Evolutionary conservation across 2,329 filamentous ascomycete species (phyloP).

Genomic region (Cladosporium colombiae): DNA sequence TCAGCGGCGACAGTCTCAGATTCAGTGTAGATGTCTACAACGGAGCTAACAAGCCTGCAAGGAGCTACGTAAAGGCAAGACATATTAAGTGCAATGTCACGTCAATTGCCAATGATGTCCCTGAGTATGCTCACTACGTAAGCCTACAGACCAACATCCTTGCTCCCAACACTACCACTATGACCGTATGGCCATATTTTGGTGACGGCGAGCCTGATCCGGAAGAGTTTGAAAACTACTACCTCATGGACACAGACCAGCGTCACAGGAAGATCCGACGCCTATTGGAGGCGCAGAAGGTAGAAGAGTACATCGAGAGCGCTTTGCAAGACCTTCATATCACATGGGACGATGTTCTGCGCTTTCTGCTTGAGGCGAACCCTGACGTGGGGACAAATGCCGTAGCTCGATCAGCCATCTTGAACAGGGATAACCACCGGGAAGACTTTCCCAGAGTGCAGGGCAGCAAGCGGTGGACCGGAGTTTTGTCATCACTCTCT

Average conservation of each 20-base stretch:
- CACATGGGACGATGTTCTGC: conserved; percentile 41
- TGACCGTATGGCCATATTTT: conserved; percentile 46
- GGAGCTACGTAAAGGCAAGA: background rate
- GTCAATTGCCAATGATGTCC: conserved; percentile 32
- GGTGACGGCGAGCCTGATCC: conserved; percentile 38
- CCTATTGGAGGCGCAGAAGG: conserved; percentile 40
- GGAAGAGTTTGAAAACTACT: conserved; percentile 32
- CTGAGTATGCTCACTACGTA: conserved; percentile 46
- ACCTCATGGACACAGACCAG: conserved; percentile 33
- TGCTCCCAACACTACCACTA: conserved; percentile 41
- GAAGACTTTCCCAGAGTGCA: conserved; percentile 37
- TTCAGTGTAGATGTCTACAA: conserved; percentile 8
- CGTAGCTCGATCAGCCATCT: conserved; percentile 24
- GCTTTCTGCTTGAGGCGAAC: conserved; percentile 41
- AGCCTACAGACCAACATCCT: conserved; percentile 45
- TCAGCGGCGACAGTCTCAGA: background rate
- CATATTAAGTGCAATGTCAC: background rate
- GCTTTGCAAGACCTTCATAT: conserved; percentile 40
- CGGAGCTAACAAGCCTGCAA: background rate
- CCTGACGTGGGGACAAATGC: conserved; percentile 25
- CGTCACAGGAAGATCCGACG: conserved; percentile 37
- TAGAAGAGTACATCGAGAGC: conserved; percentile 37
- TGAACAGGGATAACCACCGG: conserved; percentile 30
- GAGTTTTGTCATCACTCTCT: conserved; percentile 35
- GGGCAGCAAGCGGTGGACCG: conserved; percentile 34